Evolutionary conservation across 768 basidiomycete species (phyloP).

Genomic region (Pilatotrama ljubarskyi): DNA sequence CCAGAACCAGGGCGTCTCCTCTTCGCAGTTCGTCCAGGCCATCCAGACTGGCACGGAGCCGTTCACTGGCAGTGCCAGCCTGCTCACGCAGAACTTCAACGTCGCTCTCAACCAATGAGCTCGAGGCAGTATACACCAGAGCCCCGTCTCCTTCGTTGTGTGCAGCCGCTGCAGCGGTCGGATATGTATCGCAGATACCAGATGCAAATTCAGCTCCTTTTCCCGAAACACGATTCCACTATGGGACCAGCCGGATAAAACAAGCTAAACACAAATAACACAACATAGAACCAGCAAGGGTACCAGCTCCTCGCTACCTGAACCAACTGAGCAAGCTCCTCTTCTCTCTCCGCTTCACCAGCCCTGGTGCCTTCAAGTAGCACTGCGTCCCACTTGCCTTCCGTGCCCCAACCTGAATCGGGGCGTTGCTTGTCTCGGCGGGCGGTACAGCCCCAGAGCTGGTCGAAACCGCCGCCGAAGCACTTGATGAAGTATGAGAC

Average conservation of each 20-base stretch:
- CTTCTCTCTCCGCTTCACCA: background rate
- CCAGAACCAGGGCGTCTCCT: constrained; percentile 46
- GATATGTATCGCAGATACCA: no score
- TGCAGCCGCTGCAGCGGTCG: no score
- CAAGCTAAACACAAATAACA: background rate
- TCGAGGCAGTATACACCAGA: background rate
- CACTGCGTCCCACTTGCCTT: constrained; percentile 8
- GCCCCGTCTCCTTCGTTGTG: no score
- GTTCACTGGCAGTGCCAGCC: constrained; percentile 49
- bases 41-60: constrained; percentile 59
- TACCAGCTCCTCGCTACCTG: background rate
- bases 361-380: background rate
- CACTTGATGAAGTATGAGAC: background rate
- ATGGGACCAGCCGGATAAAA: background rate
- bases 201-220: background rate
- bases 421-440: background rate
- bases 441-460: background rate
- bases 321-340: constrained; percentile 2
- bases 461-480: background rate
- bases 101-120: constrained; percentile 38
- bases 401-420: background rate
- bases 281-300: background rate
- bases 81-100: constrained; percentile 44
- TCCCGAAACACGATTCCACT: background rate
- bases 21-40: constrained; percentile 52